Conservation (phyloP, 2,329 filamentous ascomycete species). For the Xylariaceae sp. region DNA sequence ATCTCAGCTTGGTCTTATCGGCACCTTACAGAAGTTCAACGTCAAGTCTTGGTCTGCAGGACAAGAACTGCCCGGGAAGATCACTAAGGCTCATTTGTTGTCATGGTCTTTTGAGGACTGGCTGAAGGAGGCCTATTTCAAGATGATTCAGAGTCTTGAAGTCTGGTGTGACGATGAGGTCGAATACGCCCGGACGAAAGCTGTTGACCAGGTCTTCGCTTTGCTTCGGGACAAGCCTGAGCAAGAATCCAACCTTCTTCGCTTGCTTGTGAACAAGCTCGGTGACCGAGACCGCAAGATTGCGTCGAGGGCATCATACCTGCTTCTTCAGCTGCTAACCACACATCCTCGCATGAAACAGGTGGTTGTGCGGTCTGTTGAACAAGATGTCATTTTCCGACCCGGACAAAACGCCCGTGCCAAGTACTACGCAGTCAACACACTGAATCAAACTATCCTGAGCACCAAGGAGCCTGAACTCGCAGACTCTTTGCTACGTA, state of each 20-base stretch:
- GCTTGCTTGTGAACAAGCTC: slow-evolving; percentile 91
- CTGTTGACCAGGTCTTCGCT: slow-evolving; percentile 86
- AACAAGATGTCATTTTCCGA: slow-evolving; percentile 81
- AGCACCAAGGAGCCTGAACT: slow-evolving; percentile 77
- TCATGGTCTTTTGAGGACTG: slow-evolving; percentile 92
- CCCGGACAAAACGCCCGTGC: slow-evolving; percentile 82
- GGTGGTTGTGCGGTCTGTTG: slow-evolving; percentile 76
- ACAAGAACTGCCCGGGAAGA: slow-evolving; percentile 65
- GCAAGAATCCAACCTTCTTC: slow-evolving; percentile 89
- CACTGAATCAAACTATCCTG: slow-evolving; percentile 91
- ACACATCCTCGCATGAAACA: slow-evolving; percentile 91
- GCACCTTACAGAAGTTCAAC: slow-evolving; percentile 59
- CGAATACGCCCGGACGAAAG: slow-evolving; percentile 81
- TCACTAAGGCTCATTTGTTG: slow-evolving; percentile 74
- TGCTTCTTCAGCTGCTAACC: slow-evolving; percentile 84
- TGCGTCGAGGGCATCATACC: slow-evolving; percentile 84
- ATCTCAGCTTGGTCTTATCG: slow-evolving; percentile 70
- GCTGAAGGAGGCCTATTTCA: slow-evolving; percentile 91
- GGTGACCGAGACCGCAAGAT: slow-evolving; percentile 95
- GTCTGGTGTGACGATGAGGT: slow-evolving; percentile 93
- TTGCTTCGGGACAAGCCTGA: slow-evolving; percentile 93
- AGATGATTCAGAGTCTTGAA: slow-evolving; percentile 85
- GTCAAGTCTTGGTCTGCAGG: slow-evolving; percentile 58
- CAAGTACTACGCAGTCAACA: slow-evolving; percentile 94
- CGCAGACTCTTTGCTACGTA: slow-evolving; percentile 74